A percentile compares a stretch with the other conserved stretches of the same genome.
These are phyloP conservation scores for Xylaria hypoxylon DNA, from an alignment of 2,329 filamentous ascomycete genomes.

Conservation along the genomic window DNA sequence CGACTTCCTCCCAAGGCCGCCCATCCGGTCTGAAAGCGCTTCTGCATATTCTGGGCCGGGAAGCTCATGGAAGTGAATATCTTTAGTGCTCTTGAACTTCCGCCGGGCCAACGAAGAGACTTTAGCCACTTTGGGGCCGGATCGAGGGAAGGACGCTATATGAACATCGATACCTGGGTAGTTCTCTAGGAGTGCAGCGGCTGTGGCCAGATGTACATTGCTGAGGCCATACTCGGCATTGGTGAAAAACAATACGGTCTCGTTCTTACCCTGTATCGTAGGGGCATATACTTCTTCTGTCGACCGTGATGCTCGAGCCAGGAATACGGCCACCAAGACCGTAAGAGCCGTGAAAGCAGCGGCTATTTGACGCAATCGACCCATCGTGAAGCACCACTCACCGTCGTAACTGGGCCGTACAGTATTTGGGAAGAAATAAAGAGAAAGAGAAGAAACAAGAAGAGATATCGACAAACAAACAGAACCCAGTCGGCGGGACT, in stretches of 20 bases:
- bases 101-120: slow-evolving; percentile 26
- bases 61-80: slow-evolving; percentile 32
- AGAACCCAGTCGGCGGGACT: slow-evolving; percentile 8
- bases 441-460: not conserved
- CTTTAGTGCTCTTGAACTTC: slow-evolving; percentile 16
- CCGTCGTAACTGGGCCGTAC: not conserved
- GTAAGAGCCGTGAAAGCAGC: slow-evolving; percentile 20
- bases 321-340: slow-evolving; percentile 26
- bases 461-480: slow-evolving; percentile 11
- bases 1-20: slow-evolving; percentile 16
- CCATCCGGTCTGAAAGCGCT: slow-evolving; percentile 24
- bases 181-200: slow-evolving; percentile 38
- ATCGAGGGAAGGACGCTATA: slow-evolving; percentile 39
- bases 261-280: slow-evolving; percentile 38
- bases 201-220: slow-evolving; percentile 42
- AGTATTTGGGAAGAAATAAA: not conserved
- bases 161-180: slow-evolving; percentile 40
- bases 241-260: slow-evolving; percentile 40
- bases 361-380: slow-evolving; percentile 24
- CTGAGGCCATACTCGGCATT: slow-evolving; percentile 41
- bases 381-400: slow-evolving; percentile 26
- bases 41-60: slow-evolving; percentile 24
- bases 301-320: slow-evolving; percentile 12
- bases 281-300: slow-evolving; percentile 9
- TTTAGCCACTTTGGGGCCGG: slow-evolving; percentile 32